phyloP scores from a whole-genome alignment of 148 eudicot genomes.

The Fagopyrum homotropicum region DNA sequence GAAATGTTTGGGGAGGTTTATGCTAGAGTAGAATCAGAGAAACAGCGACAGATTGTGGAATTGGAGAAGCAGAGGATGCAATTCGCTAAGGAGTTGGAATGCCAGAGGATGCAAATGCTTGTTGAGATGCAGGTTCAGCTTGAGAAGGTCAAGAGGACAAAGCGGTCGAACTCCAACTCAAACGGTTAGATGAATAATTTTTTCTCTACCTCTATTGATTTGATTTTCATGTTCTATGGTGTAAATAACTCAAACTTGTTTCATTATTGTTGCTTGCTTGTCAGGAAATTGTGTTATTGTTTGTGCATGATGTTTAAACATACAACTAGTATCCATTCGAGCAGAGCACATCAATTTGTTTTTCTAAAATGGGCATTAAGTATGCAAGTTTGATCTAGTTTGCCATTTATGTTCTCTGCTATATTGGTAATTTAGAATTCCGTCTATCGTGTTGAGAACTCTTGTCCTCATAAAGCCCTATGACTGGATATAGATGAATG shows the following conservation, averaged over 20 bases:
- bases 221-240: neutral
- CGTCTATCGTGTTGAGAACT: neutral
- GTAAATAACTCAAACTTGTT: neutral
- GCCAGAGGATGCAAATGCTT: slow-evolving; percentile 76
- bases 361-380: neutral
- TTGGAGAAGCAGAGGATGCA: slow-evolving; percentile 80
- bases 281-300: neutral
- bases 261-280: neutral
- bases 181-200: slow-evolving; percentile 37
- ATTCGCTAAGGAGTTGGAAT: slow-evolving; percentile 70
- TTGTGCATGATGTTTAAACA: neutral
- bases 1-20: slow-evolving; percentile 70
- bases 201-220: neutral
- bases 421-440: neutral
- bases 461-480: neutral
- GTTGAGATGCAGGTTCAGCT: slow-evolving; percentile 77
- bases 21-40: slow-evolving; percentile 56
- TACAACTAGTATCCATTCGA: neutral
- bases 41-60: slow-evolving; percentile 68
- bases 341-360: neutral
- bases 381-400: neutral
- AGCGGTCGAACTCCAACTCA: slow-evolving; percentile 42
- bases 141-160: slow-evolving; percentile 55
- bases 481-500: neutral
- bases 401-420: neutral